A percentile compares a stretch with the other conserved stretches of the same genome.
Evolutionary conservation across 441 rosid species (phyloP).

Genomic region (Codiaeum variegatum): DNA sequence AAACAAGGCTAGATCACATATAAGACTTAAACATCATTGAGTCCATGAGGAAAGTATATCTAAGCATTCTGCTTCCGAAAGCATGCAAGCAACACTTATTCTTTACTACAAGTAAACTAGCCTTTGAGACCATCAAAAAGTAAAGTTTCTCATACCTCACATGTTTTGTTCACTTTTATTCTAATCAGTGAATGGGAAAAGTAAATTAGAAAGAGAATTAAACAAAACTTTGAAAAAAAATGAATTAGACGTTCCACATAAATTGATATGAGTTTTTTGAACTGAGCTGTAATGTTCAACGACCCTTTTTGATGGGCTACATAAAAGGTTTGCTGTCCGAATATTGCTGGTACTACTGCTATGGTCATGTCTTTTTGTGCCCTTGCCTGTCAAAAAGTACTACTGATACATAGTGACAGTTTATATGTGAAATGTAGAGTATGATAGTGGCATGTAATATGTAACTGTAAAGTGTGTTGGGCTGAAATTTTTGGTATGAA

Average conservation of each 20-base stretch:
- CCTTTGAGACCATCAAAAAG: neutral
- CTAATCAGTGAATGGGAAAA: neutral
- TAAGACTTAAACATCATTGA: neutral
- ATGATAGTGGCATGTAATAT: neutral
- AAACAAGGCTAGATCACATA: neutral
- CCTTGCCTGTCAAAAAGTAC: constrained; percentile 5
- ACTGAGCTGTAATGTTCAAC: constrained; percentile 4
- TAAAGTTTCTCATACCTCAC: neutral
- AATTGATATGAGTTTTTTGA: neutral
- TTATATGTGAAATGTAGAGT: neutral
- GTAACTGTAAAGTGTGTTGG: neutral
- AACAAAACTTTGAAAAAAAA: neutral
- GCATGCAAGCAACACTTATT: too few species aligned
- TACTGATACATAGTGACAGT: neutral
- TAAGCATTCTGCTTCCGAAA: too few species aligned
- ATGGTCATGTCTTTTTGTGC: neutral
- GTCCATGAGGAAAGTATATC: neutral
- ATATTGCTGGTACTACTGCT: neutral
- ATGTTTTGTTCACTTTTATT: neutral
- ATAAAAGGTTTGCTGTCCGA: neutral
- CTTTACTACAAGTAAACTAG: too few species aligned
- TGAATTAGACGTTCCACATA: neutral
- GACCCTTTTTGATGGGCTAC: neutral
- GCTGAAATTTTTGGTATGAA: neutral
- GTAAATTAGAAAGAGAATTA: neutral